phyloP scores from a whole-genome alignment of 2,329 filamentous ascomycete genomes.

The Penicillium sp. region DNA sequence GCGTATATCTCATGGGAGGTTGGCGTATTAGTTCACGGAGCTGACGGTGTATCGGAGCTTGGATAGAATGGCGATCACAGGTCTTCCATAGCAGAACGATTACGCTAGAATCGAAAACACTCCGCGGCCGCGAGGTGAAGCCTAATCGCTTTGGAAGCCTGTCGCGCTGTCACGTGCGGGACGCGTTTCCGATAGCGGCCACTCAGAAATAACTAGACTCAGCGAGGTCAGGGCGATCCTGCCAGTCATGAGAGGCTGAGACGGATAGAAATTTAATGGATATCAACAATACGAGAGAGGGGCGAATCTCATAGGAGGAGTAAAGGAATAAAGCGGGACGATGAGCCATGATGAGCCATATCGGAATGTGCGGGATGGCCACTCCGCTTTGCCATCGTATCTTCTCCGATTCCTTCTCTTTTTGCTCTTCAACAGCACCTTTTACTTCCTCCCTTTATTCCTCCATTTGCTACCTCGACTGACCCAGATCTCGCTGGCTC shows the following conservation, averaged over 20 bases:
- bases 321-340: background rate
- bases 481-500: constrained; percentile 57
- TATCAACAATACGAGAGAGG: background rate
- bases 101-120: background rate
- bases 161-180: constrained; percentile 4
- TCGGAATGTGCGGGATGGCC: constrained; percentile 18
- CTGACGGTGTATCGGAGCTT: background rate
- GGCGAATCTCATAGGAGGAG: background rate
- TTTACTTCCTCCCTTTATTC: constrained; percentile 11
- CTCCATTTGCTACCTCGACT: constrained; percentile 41
- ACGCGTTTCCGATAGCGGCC: background rate
- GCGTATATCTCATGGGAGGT: background rate
- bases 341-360: background rate
- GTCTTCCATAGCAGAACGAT: background rate
- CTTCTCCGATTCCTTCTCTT: constrained; percentile 6
- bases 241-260: background rate
- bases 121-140: background rate
- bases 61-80: background rate
- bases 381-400: constrained; percentile 16
- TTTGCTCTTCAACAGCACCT: constrained; percentile 14
- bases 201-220: background rate
- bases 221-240: background rate
- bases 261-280: background rate
- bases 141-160: background rate
- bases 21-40: background rate